These are phyloP conservation scores for Pseudogymnoascus sp. DNA, from an alignment of 2,329 filamentous ascomycete species.

Conservation along the genomic window DNA sequence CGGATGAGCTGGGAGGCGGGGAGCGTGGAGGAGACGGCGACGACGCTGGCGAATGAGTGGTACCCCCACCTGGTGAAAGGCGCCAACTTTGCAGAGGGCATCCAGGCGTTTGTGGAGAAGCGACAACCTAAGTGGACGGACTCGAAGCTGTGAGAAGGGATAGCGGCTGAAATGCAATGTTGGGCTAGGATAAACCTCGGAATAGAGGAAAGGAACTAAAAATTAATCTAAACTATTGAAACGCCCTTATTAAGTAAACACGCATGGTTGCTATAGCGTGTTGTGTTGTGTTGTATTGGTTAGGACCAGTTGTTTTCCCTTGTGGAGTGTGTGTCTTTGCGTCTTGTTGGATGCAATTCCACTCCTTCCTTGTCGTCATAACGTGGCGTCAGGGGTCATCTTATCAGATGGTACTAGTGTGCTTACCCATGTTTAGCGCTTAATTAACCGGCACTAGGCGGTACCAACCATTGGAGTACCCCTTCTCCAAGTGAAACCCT, in stretches of 20 bases:
- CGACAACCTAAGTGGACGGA: slow-evolving; percentile 55
- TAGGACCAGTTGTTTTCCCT: background rate
- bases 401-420: slow-evolving; percentile 1
- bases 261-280: background rate
- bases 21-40: slow-evolving; percentile 17
- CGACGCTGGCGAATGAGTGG: slow-evolving; percentile 42
- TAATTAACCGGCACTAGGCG: background rate
- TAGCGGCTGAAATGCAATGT: background rate
- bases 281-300: background rate
- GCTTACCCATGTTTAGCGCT: background rate
- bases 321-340: slow-evolving; percentile 4
- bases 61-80: slow-evolving; percentile 49
- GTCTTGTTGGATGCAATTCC: slow-evolving; percentile 10
- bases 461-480: background rate
- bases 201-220: background rate
- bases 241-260: background rate
- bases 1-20: slow-evolving; percentile 17
- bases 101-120: slow-evolving; percentile 67
- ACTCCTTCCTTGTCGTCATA: background rate
- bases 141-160: slow-evolving; percentile 39
- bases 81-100: slow-evolving; percentile 64
- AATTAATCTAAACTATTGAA: slow-evolving; percentile 9
- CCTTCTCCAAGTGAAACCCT: background rate
- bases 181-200: background rate
- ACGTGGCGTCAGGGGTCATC: background rate